These are phyloP conservation scores for Anaeromyces robustus DNA, from an alignment of 192 early-diverging fungal species.

Conservation along the genomic window DNA sequence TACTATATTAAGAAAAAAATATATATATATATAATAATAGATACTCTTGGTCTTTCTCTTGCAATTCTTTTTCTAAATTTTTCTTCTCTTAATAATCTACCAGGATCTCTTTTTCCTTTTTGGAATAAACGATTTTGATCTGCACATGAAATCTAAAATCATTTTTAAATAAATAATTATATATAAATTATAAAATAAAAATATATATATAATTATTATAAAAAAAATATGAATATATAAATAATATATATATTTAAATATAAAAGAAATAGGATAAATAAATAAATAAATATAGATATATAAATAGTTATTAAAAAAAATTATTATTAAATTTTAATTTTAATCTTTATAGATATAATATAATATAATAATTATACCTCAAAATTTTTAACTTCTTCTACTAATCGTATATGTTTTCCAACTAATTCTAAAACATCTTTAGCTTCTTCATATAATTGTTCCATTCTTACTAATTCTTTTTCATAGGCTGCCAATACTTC, in stretches of 20 bases:
- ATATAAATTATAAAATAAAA: no score
- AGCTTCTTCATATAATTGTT: not conserved
- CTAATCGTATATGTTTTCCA: not conserved
- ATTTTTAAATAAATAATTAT: no score
- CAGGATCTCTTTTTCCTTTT: not conserved
- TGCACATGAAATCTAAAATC: not conserved
- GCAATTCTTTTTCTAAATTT: not conserved
- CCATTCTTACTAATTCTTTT: not conserved
- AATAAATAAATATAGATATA: no score
- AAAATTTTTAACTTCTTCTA: not conserved
- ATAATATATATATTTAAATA: no score
- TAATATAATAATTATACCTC: not conserved
- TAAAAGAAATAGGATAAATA: no score
- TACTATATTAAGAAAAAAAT: not conserved
- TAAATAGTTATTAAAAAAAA: no score
- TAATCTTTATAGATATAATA: not conserved
- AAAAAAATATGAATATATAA: no score
- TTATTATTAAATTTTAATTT: not conserved
- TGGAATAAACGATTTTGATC: not conserved
- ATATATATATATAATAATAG: not conserved
- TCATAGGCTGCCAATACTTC: not conserved
- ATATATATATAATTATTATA: no score
- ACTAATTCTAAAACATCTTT: not conserved
- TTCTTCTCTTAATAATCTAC: not conserved
- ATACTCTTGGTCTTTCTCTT: not conserved